These are phyloP conservation scores for Raffaelea albimanens DNA, from an alignment of 2,329 filamentous ascomycete species.

Conservation along the genomic window DNA sequence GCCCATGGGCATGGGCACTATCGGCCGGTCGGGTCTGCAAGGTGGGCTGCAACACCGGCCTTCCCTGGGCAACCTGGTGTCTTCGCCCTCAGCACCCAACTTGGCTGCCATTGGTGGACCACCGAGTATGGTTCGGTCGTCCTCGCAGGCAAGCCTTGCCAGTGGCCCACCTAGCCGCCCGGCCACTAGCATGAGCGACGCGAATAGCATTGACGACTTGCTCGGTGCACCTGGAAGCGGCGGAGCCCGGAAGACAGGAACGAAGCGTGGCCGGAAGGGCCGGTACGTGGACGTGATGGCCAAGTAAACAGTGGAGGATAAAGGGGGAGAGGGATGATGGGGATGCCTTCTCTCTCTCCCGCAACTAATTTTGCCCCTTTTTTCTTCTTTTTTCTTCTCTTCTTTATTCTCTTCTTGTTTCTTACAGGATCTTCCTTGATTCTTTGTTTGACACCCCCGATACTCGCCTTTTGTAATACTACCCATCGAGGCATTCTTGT, in stretches of 20 bases:
- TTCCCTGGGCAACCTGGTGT: constrained; percentile 16
- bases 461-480: background rate
- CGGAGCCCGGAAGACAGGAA: constrained; percentile 51
- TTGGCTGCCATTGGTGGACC: constrained; percentile 23
- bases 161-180: constrained; percentile 57
- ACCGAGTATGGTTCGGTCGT: constrained; percentile 26
- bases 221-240: constrained; percentile 55
- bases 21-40: background rate
- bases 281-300: constrained; percentile 97
- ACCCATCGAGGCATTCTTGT: background rate
- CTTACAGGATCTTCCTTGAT: background rate
- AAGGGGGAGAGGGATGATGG: background rate
- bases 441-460: background rate
- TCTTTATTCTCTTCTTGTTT: background rate
- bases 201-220: constrained; percentile 91
- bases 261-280: constrained; percentile 69
- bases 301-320: constrained; percentile 31
- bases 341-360: too few relatives aligned
- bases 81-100: constrained; percentile 8
- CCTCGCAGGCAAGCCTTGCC: constrained; percentile 25
- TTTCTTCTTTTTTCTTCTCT: background rate
- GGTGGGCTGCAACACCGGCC: constrained; percentile 18
- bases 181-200: constrained; percentile 74
- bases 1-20: background rate
- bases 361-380: background rate